Base-by-base conservation (phyloP, 768 basidiomycete species). In the Lactarius tabidus region DNA sequence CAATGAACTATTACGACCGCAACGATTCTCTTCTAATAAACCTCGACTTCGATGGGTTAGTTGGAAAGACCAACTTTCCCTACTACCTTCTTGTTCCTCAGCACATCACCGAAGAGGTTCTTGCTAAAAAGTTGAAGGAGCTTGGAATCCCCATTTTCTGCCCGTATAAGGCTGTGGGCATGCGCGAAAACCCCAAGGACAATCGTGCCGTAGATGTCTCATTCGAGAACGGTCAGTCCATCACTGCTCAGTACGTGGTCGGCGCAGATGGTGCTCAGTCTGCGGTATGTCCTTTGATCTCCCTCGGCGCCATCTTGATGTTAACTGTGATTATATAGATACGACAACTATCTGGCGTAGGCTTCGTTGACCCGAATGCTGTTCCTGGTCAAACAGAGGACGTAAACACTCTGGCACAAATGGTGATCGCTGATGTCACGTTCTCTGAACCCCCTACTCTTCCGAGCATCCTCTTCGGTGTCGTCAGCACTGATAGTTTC, bases 251-350 rank as follows among this genome's bases (percentile, higher is more conserved):
- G 38, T 83, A 82, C 70, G 78, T 84, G 6, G 68, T 84, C 36
- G 83, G 80, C 28, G 82, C 83, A 6, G 84, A 85, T 69, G 83
- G 84, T 4, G 73, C 81, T 3, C 76, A 71, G 63, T 85, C 83
- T 0, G 68, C 71, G 38, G 84, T 83, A 68, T 57, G 76, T 70
- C 66, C 57, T 7, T 28, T 33, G n/a, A 18, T 39, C 15, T 26
- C 7, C 10, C 57, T 31, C n/a, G 33, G 9, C 43, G 39, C 56
- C 23, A 29, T n/a, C 54, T 48, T 35, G 8, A 70, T 14, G n/a
- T 26, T 43, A 43, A 62, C 56, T 65, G 18, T 59, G 23, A 26
- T 1, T 8, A 48, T 48, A 7, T 36, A 85, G 83, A 70, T 84
- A 29, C 82, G 83, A 53, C 70, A 74, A 23, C 63, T 75, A 48